Evolutionary conservation across 164 flowering plant species (phyloP).

Genomic region (Chloranthus sessilifolius): DNA sequence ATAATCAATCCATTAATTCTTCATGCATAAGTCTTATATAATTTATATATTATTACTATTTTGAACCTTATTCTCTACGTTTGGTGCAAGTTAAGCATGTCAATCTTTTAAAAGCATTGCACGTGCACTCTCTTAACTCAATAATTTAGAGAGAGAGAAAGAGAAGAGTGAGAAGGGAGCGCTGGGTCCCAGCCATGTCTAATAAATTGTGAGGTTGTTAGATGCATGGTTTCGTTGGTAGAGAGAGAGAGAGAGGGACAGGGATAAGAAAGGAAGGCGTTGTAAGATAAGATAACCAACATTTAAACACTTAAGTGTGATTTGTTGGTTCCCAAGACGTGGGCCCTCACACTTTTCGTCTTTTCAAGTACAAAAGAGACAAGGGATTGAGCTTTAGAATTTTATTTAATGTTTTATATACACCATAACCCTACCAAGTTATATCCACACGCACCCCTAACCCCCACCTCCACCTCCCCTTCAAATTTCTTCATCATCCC

Average conservation of each 20-base stretch:
- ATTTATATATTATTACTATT: too few species aligned
- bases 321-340: too few species aligned
- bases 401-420: too few species aligned
- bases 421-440: too few species aligned
- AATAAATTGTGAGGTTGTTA: background rate
- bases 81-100: background rate
- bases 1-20: too few species aligned
- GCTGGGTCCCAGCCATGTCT: background rate
- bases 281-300: background rate
- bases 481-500: too few species aligned
- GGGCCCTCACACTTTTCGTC: too few species aligned
- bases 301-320: too few species aligned
- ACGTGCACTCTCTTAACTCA: conserved; percentile 11
- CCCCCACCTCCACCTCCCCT: too few species aligned
- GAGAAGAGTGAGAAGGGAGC: background rate
- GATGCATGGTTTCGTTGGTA: background rate
- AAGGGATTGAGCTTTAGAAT: background rate
- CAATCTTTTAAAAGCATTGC: conserved; percentile 1
- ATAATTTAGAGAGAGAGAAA: conserved; percentile 8
- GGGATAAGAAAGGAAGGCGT: background rate
- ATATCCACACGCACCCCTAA: too few species aligned
- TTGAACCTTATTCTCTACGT: too few species aligned
- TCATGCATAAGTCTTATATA: too few species aligned
- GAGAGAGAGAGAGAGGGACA: background rate
- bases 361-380: background rate